These are phyloP conservation scores for Fraxinus paxiana DNA, from an alignment of 305 asterid species.

Conservation along the genomic window DNA sequence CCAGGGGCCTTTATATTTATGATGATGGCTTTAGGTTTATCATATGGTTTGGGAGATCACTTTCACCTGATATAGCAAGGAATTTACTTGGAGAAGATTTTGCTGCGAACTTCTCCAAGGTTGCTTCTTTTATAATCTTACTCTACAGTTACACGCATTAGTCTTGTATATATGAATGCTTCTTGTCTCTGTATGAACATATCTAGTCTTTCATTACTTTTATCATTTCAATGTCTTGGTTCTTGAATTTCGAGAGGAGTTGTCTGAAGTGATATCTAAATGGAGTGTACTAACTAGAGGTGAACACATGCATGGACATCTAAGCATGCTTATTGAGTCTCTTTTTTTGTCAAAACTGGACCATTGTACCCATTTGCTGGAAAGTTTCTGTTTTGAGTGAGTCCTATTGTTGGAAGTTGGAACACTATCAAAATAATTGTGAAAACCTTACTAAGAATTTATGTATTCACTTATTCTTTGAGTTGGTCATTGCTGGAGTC, in stretches of 20 bases:
- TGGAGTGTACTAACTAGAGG: background rate
- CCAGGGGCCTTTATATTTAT: conserved; percentile 73
- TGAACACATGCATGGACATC: background rate
- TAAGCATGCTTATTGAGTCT: background rate
- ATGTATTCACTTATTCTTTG: background rate
- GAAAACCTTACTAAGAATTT: background rate
- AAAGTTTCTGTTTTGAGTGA: background rate
- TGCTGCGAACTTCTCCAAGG: conserved; percentile 77
- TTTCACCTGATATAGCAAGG: conserved; percentile 72
- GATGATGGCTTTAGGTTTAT: conserved; percentile 90
- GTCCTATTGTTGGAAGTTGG: background rate
- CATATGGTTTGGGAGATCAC: conserved; percentile 80
- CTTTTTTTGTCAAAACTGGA: background rate
- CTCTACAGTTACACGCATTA: background rate
- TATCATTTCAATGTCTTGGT: background rate
- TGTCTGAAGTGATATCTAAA: background rate
- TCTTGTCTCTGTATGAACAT: background rate
- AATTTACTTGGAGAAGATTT: conserved; percentile 72
- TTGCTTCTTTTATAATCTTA: conserved; percentile 21
- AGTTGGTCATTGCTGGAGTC: background rate
- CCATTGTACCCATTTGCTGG: background rate
- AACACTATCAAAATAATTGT: background rate
- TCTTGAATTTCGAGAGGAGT: background rate
- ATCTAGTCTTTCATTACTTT: background rate
- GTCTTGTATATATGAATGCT: conserved; percentile 6